Base-by-base conservation (phyloP, 768 basidiomycete genomes). In the Podaxis rugospora region DNA sequence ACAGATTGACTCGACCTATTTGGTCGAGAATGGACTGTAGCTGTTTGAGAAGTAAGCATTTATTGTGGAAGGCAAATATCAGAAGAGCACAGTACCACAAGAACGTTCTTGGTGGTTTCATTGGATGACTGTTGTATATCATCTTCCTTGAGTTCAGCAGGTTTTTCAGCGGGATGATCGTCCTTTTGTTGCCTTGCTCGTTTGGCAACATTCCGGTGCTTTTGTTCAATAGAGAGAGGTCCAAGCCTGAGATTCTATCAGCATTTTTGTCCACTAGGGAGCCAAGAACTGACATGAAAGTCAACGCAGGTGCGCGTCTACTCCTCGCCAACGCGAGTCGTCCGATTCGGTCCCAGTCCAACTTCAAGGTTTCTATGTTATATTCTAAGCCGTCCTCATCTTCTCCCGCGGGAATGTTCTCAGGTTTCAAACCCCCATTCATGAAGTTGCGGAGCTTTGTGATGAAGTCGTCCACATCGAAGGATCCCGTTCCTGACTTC, bases 401-500 rank as follows among this genome's bases (percentile, higher is more conserved):
- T 1, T 73, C 78, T 21, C 79, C 85, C 2, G 81, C 79, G 66
- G 81, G 59, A 28, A 73, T 61, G 9, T 71, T 69, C 50, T 78
- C 77, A 52, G 84, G 51, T 36, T 80, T 79, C 35, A 80, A 76
- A 4, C 90, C 90, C 16, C 91, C 90, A 39, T 11, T 37, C 89
- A 94, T 89, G 67, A 85, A 91, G 13, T 75, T 80, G 51, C 89
- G 76, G 37, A 94, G 77, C 67, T 88, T 88, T 5, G 84, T 73
- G 57, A 99, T 78, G 66, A 95, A 98, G 58, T 98, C 95, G 65
- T 96, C 93, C 42, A 91, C 77, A 68, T 99, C 96, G 68, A 98
- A 99, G 13, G 89, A 86, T 57, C 92, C 90, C 0, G 85, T 84
- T 56, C 92, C 93, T 0, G 92, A 85, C 71, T 92, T 94, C 85